Conservation (phyloP, 768 basidiomycete genomes). For the Sporobolomyces roseus region DNA sequence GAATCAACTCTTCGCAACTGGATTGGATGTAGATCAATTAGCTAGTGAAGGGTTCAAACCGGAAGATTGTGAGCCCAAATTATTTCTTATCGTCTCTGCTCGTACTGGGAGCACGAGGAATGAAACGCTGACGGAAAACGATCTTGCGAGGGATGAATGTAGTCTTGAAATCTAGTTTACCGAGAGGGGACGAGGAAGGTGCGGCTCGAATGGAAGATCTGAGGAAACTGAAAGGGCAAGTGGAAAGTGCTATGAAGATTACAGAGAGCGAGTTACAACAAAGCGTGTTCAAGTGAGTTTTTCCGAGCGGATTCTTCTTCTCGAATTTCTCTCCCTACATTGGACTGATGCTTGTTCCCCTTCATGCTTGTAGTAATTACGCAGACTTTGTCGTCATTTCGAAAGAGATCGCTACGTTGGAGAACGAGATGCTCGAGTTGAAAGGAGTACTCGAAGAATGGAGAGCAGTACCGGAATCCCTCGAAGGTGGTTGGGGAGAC, state of each 20-base stretch:
- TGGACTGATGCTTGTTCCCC: not conserved
- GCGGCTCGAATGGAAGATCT: conserved; percentile 50
- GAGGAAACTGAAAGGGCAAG: conserved; percentile 70
- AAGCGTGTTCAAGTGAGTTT: conserved; percentile 77
- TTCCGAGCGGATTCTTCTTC: too few species aligned
- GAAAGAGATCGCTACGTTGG: conserved; percentile 91
- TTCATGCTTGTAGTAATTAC: conserved; percentile 59
- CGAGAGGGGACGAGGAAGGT: conserved; percentile 47
- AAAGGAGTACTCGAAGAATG: conserved; percentile 91
- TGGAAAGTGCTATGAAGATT: conserved; percentile 65
- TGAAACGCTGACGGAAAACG: not conserved
- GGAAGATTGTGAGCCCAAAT: conserved; percentile 80
- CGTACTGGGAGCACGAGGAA: not conserved
- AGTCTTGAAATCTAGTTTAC: conserved; percentile 43
- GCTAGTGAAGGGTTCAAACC: conserved; percentile 80
- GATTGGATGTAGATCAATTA: conserved; percentile 59
- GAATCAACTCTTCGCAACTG: conserved; percentile 27
- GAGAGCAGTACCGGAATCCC: conserved; percentile 87
- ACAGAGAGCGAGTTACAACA: conserved; percentile 76
- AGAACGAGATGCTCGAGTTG: conserved; percentile 96
- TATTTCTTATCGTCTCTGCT: not conserved
- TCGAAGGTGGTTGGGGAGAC: conserved; percentile 70
- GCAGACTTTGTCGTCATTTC: conserved; percentile 95
- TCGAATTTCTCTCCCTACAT: not conserved
- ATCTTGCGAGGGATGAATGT: not conserved